phyloP scores from a whole-genome alignment of 495 filamentous ascomycete genomes.

The Hypoxylon fragiforme region DNA sequence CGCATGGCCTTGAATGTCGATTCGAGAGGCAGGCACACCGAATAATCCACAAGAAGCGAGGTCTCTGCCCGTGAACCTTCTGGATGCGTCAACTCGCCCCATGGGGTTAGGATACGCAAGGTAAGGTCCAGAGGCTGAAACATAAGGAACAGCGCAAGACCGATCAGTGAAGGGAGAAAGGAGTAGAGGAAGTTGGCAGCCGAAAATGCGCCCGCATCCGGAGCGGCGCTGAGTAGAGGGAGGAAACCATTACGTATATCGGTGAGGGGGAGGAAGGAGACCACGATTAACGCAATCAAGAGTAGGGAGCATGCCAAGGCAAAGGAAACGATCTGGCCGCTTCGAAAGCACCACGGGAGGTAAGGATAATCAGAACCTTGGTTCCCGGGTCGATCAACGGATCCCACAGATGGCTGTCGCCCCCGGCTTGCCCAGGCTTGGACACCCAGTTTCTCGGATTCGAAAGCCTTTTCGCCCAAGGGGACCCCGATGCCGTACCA shows the following conservation, averaged over 20 bases:
- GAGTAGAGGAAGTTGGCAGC: conserved; percentile 85
- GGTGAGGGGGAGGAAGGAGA: conserved; percentile 71
- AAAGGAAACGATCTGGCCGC: conserved; percentile 64
- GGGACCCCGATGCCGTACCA: conserved; percentile 49
- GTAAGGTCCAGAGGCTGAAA: conserved; percentile 78
- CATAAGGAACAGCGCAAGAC: conserved; percentile 72
- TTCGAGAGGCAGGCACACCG: conserved; percentile 63
- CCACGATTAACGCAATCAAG: conserved; percentile 71
- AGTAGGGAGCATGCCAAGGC: conserved; percentile 64
- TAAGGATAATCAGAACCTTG: conserved; percentile 60
- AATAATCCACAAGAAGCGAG: conserved; percentile 75
- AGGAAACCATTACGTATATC: conserved; percentile 69
- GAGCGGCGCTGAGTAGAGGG: conserved; percentile 64
- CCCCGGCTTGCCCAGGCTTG: conserved; percentile 24
- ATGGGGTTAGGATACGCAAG: conserved; percentile 76
- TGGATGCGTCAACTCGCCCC: conserved; percentile 60
- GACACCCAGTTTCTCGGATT: conserved; percentile 30
- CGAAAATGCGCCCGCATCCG: conserved; percentile 69
- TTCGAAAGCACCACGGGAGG: conserved; percentile 77
- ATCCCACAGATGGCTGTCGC: conserved; percentile 25
- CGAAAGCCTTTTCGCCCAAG: conserved; percentile 37
- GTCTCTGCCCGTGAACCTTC: conserved; percentile 65
- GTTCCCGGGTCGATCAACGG: conserved; percentile 11
- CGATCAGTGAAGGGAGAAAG: conserved; percentile 78
- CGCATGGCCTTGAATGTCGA: conserved; percentile 62